A percentile compares a stretch with the other conserved stretches of the same genome.
Conservation (phyloP, 2,329 filamentous ascomycete genomes). For the Nemania abortiva region DNA sequence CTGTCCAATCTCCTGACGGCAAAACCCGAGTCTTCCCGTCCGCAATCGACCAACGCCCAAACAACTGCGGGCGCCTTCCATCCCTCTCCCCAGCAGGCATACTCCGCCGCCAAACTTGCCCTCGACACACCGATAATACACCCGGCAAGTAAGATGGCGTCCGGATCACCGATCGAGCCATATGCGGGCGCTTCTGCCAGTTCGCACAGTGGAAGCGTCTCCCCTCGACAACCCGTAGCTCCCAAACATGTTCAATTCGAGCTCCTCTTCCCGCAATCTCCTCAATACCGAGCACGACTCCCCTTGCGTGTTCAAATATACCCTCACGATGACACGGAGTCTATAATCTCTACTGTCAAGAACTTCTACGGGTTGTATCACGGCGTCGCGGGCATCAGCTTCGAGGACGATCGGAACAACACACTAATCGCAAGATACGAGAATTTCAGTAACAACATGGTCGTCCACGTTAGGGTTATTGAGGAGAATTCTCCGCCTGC, state of each 20-base stretch:
- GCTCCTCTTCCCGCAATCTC: constrained; percentile 75
- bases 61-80: constrained; percentile 48
- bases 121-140: constrained; percentile 47
- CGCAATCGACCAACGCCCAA: constrained; percentile 40
- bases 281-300: constrained; percentile 77
- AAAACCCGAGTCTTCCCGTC: constrained; percentile 43
- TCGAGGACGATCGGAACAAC: constrained; percentile 89
- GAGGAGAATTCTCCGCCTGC: constrained; percentile 64
- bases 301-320: constrained; percentile 93
- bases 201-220: constrained; percentile 59
- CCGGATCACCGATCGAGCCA: constrained; percentile 59
- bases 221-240: constrained; percentile 60
- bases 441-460: constrained; percentile 93
- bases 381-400: constrained; percentile 86
- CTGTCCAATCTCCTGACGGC: constrained; percentile 48
- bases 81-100: constrained; percentile 39
- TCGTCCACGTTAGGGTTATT: constrained; percentile 90
- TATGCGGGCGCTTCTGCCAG: constrained; percentile 53
- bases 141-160: constrained; percentile 57
- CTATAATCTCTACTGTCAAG: constrained; percentile 97
- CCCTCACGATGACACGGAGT: constrained; percentile 95
- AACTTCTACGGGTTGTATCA: constrained; percentile 98
- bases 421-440: constrained; percentile 96
- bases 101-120: constrained; percentile 40
- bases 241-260: constrained; percentile 85